phyloP scores from a whole-genome alignment of 1,284 basidiomycete species.

The Acaromyces ingoldii region DNA sequence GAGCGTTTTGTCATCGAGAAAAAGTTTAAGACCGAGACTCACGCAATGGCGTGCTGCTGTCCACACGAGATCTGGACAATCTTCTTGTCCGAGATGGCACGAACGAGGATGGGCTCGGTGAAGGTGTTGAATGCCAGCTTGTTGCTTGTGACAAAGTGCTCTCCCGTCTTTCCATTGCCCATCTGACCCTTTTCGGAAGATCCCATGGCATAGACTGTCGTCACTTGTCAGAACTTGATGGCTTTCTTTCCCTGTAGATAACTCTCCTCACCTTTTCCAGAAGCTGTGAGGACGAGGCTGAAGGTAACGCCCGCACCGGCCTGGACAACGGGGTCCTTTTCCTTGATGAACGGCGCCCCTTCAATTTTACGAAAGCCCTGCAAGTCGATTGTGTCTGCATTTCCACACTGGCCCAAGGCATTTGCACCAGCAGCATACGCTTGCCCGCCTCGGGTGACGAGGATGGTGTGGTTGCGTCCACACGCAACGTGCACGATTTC shows the following conservation, averaged over 20 bases:
- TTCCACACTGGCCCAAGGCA: conserved; percentile 76
- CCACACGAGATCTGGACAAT: conserved; percentile 79
- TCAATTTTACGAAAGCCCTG: conserved; percentile 63
- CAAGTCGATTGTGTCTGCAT: conserved; percentile 60
- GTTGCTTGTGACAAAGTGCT: conserved; percentile 76
- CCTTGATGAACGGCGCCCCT: conserved; percentile 55
- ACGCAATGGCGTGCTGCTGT: conserved; percentile 75
- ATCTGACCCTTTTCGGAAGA: conserved; percentile 89
- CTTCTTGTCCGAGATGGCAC: conserved; percentile 64
- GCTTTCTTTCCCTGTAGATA: not conserved
- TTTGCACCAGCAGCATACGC: conserved; percentile 83
- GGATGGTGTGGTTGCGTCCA: conserved; percentile 73
- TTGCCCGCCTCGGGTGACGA: conserved; percentile 73
- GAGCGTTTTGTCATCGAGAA: not conserved
- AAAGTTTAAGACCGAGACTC: conserved; percentile 59
- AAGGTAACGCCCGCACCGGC: conserved; percentile 78
- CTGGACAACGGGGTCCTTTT: conserved; percentile 63
- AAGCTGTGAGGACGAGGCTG: conserved; percentile 71
- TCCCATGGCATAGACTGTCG: conserved; percentile 72
- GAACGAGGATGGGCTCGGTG: conserved; percentile 66
- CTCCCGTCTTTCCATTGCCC: conserved; percentile 82
- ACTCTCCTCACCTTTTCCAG: conserved; percentile 58
- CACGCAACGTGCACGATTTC: conserved; percentile 75
- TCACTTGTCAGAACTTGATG: not conserved
- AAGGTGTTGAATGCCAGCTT: conserved; percentile 78